These are phyloP conservation scores for Achlya hypogyna DNA, from an alignment of 352 stramenopile species.

Conservation along the genomic window DNA sequence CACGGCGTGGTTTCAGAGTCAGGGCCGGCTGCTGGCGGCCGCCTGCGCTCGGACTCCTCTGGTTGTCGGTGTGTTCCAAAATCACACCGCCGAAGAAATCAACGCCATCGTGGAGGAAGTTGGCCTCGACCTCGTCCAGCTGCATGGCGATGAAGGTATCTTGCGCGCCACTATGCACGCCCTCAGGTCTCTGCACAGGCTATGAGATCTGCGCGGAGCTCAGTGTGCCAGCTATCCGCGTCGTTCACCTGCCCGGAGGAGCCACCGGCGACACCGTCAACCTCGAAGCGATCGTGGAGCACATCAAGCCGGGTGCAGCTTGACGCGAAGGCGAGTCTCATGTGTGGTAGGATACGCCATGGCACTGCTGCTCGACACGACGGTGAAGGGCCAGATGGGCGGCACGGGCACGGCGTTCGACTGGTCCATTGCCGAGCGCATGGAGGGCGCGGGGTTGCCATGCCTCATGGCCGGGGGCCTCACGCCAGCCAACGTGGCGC, in stretches of 20 bases:
- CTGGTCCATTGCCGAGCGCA: constrained; percentile 89
- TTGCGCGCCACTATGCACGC: too few species aligned
- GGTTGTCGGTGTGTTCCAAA: constrained; percentile 87
- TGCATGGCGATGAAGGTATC: constrained; percentile 92
- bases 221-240: constrained; percentile 86
- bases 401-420: constrained; percentile 95
- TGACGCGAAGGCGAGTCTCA: background rate
- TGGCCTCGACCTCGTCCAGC: constrained; percentile 95
- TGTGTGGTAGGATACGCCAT: constrained; percentile 49
- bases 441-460: constrained; percentile 86
- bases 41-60: constrained; percentile 72
- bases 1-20: constrained; percentile 73
- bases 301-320: constrained; percentile 32
- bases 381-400: constrained; percentile 84
- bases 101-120: constrained; percentile 79
- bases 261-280: constrained; percentile 62
- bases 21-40: constrained; percentile 48
- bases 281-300: constrained; percentile 56
- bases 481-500: constrained; percentile 88
- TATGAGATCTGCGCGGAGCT: constrained; percentile 80
- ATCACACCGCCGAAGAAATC: constrained; percentile 90
- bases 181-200: constrained; percentile 23
- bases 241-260: constrained; percentile 88
- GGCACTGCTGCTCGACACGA: constrained; percentile 94
- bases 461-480: constrained; percentile 96